Percentiles rank a stretch among this genome's conserved stretches.
Evolutionary conservation across 2,329 filamentous ascomycete genomes (phyloP).

Genomic region (Sordariomycetes sp.): DNA sequence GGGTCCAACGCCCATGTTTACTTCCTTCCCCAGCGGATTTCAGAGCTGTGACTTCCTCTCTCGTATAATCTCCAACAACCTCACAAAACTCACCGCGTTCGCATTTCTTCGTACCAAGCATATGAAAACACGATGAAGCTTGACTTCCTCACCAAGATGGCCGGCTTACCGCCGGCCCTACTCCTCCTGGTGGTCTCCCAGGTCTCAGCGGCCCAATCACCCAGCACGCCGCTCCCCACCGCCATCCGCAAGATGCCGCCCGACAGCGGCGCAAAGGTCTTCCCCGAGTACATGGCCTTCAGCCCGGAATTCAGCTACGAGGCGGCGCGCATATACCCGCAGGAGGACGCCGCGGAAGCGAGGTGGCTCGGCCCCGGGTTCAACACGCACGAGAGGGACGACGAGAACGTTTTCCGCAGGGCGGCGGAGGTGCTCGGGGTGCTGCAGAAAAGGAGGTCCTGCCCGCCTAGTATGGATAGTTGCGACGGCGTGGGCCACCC

Average conservation of each 20-base stretch:
- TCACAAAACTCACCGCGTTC: not conserved
- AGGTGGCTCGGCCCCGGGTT: conserved; percentile 36
- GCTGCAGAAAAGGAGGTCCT: conserved; percentile 51
- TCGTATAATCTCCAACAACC: not conserved
- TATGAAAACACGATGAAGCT: not conserved
- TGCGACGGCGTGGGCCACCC: conserved; percentile 55
- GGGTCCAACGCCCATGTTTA: not conserved
- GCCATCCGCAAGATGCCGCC: conserved; percentile 63
- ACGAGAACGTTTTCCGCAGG: conserved; percentile 23
- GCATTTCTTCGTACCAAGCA: not conserved
- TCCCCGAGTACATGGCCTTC: conserved; percentile 53
- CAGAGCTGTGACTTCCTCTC: not conserved
- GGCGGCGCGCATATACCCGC: conserved; percentile 14
- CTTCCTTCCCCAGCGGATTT: not conserved
- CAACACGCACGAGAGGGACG: conserved; percentile 28
- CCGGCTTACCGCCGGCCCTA: conserved; percentile 1
- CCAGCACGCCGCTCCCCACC: conserved; percentile 27
- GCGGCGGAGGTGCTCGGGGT: conserved; percentile 33
- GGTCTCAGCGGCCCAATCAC: not conserved
- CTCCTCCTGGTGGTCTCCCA: conserved; percentile 3
- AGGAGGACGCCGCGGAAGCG: conserved; percentile 14
- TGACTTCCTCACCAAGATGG: not conserved
- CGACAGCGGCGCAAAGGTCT: conserved; percentile 65
- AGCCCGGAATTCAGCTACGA: conserved; percentile 8
- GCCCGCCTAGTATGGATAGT: conserved; percentile 53